Evolutionary conservation across 331 rosid genomes (phyloP), one percentile per base, ranked within the genome.

Genomic region (Erythrophleum ivorense): DNA sequence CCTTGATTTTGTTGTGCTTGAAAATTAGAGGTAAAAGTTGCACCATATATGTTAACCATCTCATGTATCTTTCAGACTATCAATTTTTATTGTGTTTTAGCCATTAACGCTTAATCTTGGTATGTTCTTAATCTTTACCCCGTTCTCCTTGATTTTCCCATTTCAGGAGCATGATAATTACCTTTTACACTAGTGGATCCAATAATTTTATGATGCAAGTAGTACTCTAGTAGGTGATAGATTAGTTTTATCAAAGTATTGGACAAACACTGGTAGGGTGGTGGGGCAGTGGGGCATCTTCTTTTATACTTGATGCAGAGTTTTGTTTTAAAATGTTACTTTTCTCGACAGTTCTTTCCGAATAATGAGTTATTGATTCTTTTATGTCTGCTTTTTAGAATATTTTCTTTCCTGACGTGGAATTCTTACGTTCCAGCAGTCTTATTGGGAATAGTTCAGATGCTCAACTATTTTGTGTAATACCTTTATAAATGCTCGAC

Each of bases 1-100:
- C 83, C 36, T 15, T 64, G 83, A 84, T 54, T 76, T 78, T 75
- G 80, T 76, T 75, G 77, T 77, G 83, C 73, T 74, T 83, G 72
- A 78, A 62, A 60, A 43, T 83, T 76, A 45, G 88, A 91, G 95
- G 95, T 92, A 91, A 88, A 78, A 76, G 54, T 46, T 82, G 78
- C 74, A 60, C 14, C 76, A 14, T 55, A 79, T 69, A 41, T 78
- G 53, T 21, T 52, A 73, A 55, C 38, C 10, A 67, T 64, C 7
- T 52, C 73, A 66, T 73, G 11, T 73, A 38, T 80, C 16, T 55
- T 34, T 34, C 36, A 31, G 15, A 33, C 59, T 29, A 18, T 38
- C 50, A 48, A 18, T 77, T 60, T 3, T 31, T 58, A 36, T 53
- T 34, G 13, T 14, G 73, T 63, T 75, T 76, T 69, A 14, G 18